Percentiles rank a stretch among this genome's conserved stretches.
phyloP scores from a whole-genome alignment of 2,329 filamentous ascomycete species.

The Aureobasidium vineae region DNA sequence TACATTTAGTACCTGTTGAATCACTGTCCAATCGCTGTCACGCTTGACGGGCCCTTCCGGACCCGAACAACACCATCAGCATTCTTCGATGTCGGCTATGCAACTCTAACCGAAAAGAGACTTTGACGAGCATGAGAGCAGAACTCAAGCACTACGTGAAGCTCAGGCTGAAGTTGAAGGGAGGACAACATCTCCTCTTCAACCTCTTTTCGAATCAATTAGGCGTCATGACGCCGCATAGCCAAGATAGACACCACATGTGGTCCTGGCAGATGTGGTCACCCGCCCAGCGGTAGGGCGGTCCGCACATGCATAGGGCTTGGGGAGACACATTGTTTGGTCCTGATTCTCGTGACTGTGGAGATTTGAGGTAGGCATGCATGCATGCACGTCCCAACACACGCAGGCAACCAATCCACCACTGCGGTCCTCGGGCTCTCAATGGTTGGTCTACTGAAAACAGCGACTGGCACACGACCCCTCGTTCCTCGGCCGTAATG shows the following conservation, averaged over 20 bases:
- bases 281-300: background rate
- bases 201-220: background rate
- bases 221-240: background rate
- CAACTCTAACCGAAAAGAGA: slow-evolving; percentile 12
- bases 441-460: background rate
- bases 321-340: slow-evolving; percentile 13
- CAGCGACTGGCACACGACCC: slow-evolving; percentile 7
- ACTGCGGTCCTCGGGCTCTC: background rate
- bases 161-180: slow-evolving; percentile 1
- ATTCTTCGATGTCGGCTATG: slow-evolving; percentile 14
- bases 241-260: slow-evolving; percentile 18
- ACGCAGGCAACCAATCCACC: slow-evolving; percentile 7
- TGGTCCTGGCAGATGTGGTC: slow-evolving; percentile 14
- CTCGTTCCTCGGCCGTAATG: slow-evolving; percentile 8
- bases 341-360: slow-evolving; percentile 20
- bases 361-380: slow-evolving; percentile 8
- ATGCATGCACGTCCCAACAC: slow-evolving; percentile 3
- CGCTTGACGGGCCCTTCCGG: background rate
- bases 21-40: slow-evolving; percentile 1
- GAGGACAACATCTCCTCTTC: background rate
- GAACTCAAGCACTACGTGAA: background rate
- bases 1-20: background rate
- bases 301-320: slow-evolving; percentile 12
- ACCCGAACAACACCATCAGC: slow-evolving; percentile 6
- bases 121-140: background rate